Evolutionary conservation across 805 yeast species (phyloP), one percentile per base, ranked within the genome.

Genomic region (Metschnikowia santaceciliae): DNA sequence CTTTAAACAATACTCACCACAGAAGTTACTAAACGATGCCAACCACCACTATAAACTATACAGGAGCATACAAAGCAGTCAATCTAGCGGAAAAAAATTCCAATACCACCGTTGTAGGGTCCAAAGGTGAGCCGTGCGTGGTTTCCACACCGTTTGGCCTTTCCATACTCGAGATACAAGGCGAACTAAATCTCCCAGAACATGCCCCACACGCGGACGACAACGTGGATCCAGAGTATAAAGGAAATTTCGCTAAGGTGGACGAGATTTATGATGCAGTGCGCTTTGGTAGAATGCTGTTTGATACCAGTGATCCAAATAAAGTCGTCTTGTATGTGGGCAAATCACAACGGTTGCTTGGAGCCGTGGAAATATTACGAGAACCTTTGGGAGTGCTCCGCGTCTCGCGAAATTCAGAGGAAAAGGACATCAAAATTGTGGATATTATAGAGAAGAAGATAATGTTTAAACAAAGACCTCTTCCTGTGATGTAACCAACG

Each of bases 81-180:
- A 53, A 47, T 23, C 19, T 22, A 17, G 23, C 26, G 20, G 34
- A 37, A 11, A 17, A 19, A 4, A 32, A 14, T 4, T 6, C 32
- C 32, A 23, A 7, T 10, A 14, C 20, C 13, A 22, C n/a, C 10
- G 3, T 8, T 10, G 6, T 19, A 38, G 17, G 23, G 26, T 14
- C 51, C 23, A 46, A 48, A 13, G 56, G 52, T 35, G 41, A 34
- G 32, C 43, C 53, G 22, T 52, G 57, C 38, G 40, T 52, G 20
- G 43, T 81, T 2, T 57, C 76, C 1, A 82, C 91, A 0, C 77
- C 83, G 1, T 66, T 70, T 40, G 94, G 92, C 0, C 74, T 82
- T 40, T 74, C 79, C 2, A 58, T 86, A 15, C 53, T 86, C 17
- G 94, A 86, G 62, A 85, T 86, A 17, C 94, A 86, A 61, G 94